Evolutionary conservation across 2,329 filamentous ascomycete species (phyloP).

Genomic region (Spiromastix sp.): DNA sequence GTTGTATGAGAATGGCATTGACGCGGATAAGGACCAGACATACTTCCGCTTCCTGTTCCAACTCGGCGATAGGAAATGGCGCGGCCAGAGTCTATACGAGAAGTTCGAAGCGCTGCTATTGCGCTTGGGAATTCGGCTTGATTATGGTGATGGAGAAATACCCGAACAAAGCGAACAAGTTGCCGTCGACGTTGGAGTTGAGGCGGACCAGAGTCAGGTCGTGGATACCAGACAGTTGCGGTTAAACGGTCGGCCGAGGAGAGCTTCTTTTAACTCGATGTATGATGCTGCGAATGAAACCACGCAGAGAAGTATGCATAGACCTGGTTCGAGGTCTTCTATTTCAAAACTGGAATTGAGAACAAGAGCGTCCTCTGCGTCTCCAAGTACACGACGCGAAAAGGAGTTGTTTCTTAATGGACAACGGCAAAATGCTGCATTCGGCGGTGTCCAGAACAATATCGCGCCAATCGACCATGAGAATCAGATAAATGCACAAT

Average conservation of each 20-base stretch:
- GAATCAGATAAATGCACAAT: too few species aligned
- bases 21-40: conserved; percentile 63
- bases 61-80: conserved; percentile 52
- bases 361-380: conserved; percentile 1
- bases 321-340: conserved; percentile 34
- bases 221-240: conserved; percentile 8
- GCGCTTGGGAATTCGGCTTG: conserved; percentile 61
- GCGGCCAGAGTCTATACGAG: conserved; percentile 50
- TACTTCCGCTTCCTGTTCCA: conserved; percentile 71
- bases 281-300: conserved; percentile 44
- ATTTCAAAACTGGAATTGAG: conserved; percentile 31
- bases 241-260: conserved; percentile 26
- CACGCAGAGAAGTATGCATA: conserved; percentile 31
- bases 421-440: too few species aligned
- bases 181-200: conserved; percentile 14
- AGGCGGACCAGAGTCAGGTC: conserved; percentile 11
- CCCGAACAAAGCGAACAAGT: conserved; percentile 24
- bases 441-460: too few species aligned
- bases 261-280: conserved; percentile 46
- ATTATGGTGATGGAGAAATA: conserved; percentile 42
- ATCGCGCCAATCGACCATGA: too few species aligned
- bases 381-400: background rate
- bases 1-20: conserved; percentile 58
- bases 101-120: conserved; percentile 60
- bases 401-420: conserved; percentile 24